Evolutionary conservation across 805 yeast species (phyloP), one percentile per base, ranked within the genome.

Genomic region (Sungouiella thailandica): DNA sequence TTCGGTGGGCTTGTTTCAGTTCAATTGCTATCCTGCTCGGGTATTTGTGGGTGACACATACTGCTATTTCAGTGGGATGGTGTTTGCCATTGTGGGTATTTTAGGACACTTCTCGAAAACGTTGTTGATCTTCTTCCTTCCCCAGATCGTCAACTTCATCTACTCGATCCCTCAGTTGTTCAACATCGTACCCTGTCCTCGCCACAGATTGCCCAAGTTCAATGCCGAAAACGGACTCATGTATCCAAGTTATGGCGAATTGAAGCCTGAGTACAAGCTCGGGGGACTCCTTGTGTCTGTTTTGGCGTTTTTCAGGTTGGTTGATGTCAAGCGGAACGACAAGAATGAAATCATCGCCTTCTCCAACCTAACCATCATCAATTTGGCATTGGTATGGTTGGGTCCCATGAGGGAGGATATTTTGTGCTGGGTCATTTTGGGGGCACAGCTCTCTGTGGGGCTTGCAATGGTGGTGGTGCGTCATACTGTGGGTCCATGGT

Each of bases 11-110:
- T 62, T 93, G 35, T 73, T 84, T 47, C 76, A 74, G 46, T 81
- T 70, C 65, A 93, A 93, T 55, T 83, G 89, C 82, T 93, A 70
- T 65, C 98, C 98, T 1, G 87, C 98, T 0, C 63, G 63, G 36
- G 97, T 87, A 1, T 93, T 93, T 62, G 99, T 93, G 6, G 99
- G 99, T 19, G 99, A 93, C 55, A 90, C 98, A 1, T 93, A 83
- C 66, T 93, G 99, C 62, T 93, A 93, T 60, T 89, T 93, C 58
- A 87, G 96, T 17, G 99, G 99, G 3, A 93, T 93, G 98, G 95
- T 93, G 1, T 88, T 93, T 59, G 98, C 97, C 0, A 93, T 89
- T 17, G 96, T 86, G 19, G 97, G 97, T 1, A 93, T 93, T 23
- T 70, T 86, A 38, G 97, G 97, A 1, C 99, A 93, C 65, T 93